phyloP scores from a whole-genome alignment of 2,329 filamentous ascomycete species.

The Dactylonectria macrodidyma region DNA sequence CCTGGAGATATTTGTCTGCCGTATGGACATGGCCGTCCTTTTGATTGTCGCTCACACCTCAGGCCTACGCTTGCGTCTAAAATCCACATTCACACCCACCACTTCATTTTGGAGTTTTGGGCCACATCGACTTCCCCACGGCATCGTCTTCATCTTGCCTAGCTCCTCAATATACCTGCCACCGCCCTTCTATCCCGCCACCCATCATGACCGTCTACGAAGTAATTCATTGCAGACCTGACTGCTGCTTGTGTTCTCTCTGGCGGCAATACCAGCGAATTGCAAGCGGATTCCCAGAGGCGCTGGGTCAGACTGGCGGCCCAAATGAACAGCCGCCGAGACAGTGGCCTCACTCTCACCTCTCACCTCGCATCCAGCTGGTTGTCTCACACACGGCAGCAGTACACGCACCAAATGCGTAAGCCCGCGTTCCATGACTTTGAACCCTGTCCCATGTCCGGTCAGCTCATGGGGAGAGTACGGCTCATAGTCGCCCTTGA shows the following conservation, averaged over 20 bases:
- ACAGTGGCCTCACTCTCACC: constrained; percentile 15
- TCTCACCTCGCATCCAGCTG: constrained; percentile 11
- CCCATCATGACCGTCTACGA: background rate
- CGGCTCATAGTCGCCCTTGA: constrained; percentile 17
- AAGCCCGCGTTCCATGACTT: constrained; percentile 24
- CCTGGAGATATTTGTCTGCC: too few species aligned
- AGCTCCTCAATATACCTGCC: background rate
- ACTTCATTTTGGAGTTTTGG: constrained; percentile 1
- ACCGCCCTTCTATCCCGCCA: background rate
- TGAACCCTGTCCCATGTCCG: constrained; percentile 21
- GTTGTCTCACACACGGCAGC: background rate
- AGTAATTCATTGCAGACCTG: background rate
- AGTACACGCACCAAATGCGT: constrained; percentile 27
- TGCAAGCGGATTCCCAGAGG: background rate
- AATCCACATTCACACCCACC: background rate
- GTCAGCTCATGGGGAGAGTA: constrained; percentile 25
- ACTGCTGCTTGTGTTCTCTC: background rate
- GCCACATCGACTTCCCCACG: background rate
- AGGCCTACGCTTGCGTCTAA: background rate
- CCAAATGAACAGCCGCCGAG: background rate
- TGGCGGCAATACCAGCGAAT: background rate
- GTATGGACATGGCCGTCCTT: too few species aligned
- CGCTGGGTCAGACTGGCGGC: background rate
- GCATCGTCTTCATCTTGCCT: constrained; percentile 2
- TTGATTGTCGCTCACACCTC: too few species aligned